Base-by-base conservation (phyloP, 805 yeast genomes). In the Cyberlindnera mycetangii region DNA sequence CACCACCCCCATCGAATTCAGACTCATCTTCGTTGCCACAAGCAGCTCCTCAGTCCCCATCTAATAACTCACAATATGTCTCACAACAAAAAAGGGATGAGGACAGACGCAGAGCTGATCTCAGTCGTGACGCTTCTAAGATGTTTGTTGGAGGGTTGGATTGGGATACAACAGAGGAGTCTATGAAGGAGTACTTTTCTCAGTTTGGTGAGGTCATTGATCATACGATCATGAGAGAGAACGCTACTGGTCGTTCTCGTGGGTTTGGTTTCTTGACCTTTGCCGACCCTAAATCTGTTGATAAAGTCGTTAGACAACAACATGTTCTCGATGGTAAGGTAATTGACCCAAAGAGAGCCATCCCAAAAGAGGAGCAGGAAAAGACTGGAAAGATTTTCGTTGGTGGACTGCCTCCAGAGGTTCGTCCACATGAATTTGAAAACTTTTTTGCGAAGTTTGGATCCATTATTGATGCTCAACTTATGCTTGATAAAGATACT, bases 91-190 rank as follows among this genome's bases (percentile, higher is more conserved):
- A 41, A 21, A 27, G 32, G 14, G 49, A 34, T 15, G 42, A 42
- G n/a, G 54, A 37, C 54, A 53, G 47, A 22, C 53, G 50, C 30
- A 74, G 67, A 48, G 79, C 78, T 14, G 77, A 80, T 64, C 62
- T 79, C 51, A 66, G 78, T 51, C 78, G 81, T 52, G 96, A 87
- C 57, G 82, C 82, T 52, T 95, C 95, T 43, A 89, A 89, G 62
- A 86, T 89, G 95, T 89, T 89, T 60, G 79, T 89, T 65, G 99
- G 99, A 51, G 99, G 99, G 40, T 79, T 92, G 57, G 93, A 92
- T 60, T 92, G 98, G 98, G 97, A 92, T 61, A 92, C 99, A 14
- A 83, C 90, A 12, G 98, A 92, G 60, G 95, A 89, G 51, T 79
- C 85, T 27, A 70, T 92, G 67, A 81, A 76, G 54, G 83, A 80